These are phyloP conservation scores for Cavenderia fasciculata DNA, from an alignment of 78 protist species.

Conservation along the genomic window DNA sequence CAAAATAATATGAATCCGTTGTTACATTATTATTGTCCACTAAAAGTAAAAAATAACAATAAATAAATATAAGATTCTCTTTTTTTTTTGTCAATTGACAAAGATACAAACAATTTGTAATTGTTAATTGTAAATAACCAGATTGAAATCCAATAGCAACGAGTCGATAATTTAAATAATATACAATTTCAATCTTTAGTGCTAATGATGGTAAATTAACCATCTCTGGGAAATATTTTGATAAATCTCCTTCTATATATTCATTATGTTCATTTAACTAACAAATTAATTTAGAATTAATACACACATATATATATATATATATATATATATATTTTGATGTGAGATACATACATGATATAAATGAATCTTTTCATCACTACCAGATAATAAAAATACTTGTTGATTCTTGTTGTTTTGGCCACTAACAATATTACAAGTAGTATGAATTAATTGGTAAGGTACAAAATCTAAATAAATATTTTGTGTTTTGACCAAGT, in stretches of 20 bases:
- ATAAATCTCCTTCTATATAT: conserved; percentile 31
- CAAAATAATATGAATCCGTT: conserved; percentile 46
- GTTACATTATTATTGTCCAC: conserved; percentile 12
- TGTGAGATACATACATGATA: conserved; percentile 25
- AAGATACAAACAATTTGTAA: conserved; percentile 25
- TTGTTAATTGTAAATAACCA: conserved; percentile 40
- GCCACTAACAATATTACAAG: not conserved
- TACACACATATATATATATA: conserved; percentile 17
- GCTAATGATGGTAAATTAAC: conserved; percentile 22
- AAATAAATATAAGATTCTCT: not conserved
- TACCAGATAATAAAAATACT: conserved; percentile 50
- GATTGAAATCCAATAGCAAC: conserved; percentile 44
- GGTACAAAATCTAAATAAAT: conserved; percentile 17
- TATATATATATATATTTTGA: too few species aligned
- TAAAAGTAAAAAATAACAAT: not conserved
- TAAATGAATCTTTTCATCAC: conserved; percentile 62
- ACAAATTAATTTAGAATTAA: not conserved
- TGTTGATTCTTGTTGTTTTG: not conserved
- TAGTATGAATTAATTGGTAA: conserved; percentile 2
- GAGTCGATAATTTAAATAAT: conserved; percentile 14
- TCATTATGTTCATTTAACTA: conserved; percentile 13
- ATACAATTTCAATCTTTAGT: conserved; percentile 33
- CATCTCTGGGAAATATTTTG: conserved; percentile 54
- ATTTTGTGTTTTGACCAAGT: not conserved
- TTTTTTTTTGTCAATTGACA: not conserved